Percentiles rank a stretch among this genome's conserved stretches.
Evolutionary conservation across 192 early-diverging fungal genomes (phyloP).

Genomic region (Chytriomyces confervae): DNA sequence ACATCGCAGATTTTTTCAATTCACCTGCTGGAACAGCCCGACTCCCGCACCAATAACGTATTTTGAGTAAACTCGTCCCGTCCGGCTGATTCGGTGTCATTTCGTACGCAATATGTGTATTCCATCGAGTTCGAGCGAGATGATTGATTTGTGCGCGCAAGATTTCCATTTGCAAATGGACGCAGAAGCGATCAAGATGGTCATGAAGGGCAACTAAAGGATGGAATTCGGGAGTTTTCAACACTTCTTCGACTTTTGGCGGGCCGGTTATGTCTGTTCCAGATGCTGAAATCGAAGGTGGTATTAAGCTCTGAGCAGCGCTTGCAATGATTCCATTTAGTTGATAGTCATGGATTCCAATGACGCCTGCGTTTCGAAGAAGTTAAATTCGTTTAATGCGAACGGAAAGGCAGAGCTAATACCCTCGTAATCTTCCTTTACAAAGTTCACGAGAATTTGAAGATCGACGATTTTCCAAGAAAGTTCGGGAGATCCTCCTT

Average conservation of each 20-base stretch:
- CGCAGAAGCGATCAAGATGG: constrained; percentile 71
- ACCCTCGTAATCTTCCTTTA: constrained; percentile 43
- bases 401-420: neutral
- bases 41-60: constrained; percentile 21
- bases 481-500: constrained; percentile 57
- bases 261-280: constrained; percentile 15
- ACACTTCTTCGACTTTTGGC: constrained; percentile 33
- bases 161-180: constrained; percentile 72
- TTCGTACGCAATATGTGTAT: constrained; percentile 18
- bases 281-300: neutral
- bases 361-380: constrained; percentile 22
- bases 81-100: neutral
- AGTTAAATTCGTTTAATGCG: neutral
- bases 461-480: constrained; percentile 79
- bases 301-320: constrained; percentile 55
- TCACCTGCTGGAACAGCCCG: neutral
- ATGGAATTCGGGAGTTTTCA: constrained; percentile 22
- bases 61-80: neutral
- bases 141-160: constrained; percentile 45
- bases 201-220: constrained; percentile 77
- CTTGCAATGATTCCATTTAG: constrained; percentile 50
- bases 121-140: constrained; percentile 40
- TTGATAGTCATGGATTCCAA: constrained; percentile 61
- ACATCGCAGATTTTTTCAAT: neutral
- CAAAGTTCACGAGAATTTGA: constrained; percentile 68